These are phyloP conservation scores for Colletotrichum trifolii DNA, from an alignment of 2,329 filamentous ascomycete species.

Conservation along the genomic window DNA sequence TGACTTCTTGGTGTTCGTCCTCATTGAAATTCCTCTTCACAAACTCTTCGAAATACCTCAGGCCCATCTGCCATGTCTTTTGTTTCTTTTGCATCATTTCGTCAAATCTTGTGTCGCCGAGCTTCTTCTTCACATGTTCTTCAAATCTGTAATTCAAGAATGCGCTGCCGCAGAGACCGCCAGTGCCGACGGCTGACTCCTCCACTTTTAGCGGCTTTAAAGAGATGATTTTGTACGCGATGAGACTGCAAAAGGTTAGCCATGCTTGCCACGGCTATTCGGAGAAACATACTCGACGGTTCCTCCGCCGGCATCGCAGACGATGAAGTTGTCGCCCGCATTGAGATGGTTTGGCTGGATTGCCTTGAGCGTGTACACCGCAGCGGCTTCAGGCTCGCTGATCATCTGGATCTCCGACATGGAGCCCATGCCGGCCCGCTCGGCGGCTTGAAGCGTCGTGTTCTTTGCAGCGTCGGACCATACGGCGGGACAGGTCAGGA, in stretches of 20 bases:
- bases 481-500: constrained; percentile 84
- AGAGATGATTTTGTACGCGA: constrained; percentile 84
- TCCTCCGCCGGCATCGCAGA: constrained; percentile 72
- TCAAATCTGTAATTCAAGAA: constrained; percentile 86
- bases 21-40: constrained; percentile 87
- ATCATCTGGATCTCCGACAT: constrained; percentile 80
- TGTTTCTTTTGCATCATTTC: constrained; percentile 82
- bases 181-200: constrained; percentile 83
- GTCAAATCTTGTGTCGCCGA: constrained; percentile 75
- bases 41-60: constrained; percentile 85
- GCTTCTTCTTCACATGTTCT: constrained; percentile 75
- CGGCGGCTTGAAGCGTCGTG: constrained; percentile 80
- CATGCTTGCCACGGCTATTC: background rate
- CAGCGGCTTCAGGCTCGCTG: constrained; percentile 82
- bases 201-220: constrained; percentile 78
- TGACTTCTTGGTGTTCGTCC: constrained; percentile 80
- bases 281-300: constrained; percentile 69
- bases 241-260: constrained; percentile 61
- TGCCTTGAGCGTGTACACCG: constrained; percentile 82
- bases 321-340: constrained; percentile 73
- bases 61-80: constrained; percentile 83
- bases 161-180: constrained; percentile 80
- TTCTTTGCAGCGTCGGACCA: constrained; percentile 91
- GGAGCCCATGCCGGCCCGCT: constrained; percentile 81
- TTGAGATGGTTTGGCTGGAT: constrained; percentile 81